phyloP scores from a whole-genome alignment of 2,329 filamentous ascomycete genomes.

The Cyclaneusma minus region DNA sequence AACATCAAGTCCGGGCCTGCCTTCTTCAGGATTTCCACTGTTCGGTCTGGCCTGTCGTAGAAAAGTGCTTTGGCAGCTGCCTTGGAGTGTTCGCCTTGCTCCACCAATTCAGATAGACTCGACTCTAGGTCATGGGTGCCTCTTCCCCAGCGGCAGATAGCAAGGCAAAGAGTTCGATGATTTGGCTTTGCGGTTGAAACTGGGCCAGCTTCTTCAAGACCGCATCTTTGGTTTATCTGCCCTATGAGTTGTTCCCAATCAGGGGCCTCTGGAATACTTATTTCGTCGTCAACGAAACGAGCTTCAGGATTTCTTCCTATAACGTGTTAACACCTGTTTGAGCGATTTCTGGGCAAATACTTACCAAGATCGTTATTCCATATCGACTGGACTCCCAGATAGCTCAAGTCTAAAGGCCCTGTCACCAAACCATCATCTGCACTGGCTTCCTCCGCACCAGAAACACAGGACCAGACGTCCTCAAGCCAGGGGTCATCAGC shows the following conservation, averaged over 20 bases:
- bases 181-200: slow-evolving; percentile 47
- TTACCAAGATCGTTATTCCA: slow-evolving; percentile 56
- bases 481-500: slow-evolving; percentile 60
- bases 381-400: slow-evolving; percentile 56
- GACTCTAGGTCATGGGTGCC: slow-evolving; percentile 28
- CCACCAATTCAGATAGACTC: slow-evolving; percentile 28
- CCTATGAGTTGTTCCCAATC: slow-evolving; percentile 48
- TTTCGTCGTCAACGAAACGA: slow-evolving; percentile 29
- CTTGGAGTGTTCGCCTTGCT: slow-evolving; percentile 47
- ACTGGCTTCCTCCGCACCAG: slow-evolving; percentile 48
- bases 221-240: slow-evolving; percentile 45
- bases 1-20: slow-evolving; percentile 56
- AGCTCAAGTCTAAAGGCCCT: slow-evolving; percentile 55
- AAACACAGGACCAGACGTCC: slow-evolving; percentile 43
- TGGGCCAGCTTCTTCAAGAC: slow-evolving; percentile 47
- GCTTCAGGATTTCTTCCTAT: slow-evolving; percentile 31
- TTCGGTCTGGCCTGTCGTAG: slow-evolving; percentile 50
- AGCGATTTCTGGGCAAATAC: slow-evolving; percentile 7
- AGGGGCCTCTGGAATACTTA: slow-evolving; percentile 28
- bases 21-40: slow-evolving; percentile 53
- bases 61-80: slow-evolving; percentile 64
- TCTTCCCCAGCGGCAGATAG: slow-evolving; percentile 59
- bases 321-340: slow-evolving; percentile 3
- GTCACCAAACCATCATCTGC: slow-evolving; percentile 55
- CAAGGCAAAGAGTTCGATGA: slow-evolving; percentile 60